These are phyloP conservation scores for Angomonas ambiguus DNA, from an alignment of 208 protist species.

Conservation along the genomic window DNA sequence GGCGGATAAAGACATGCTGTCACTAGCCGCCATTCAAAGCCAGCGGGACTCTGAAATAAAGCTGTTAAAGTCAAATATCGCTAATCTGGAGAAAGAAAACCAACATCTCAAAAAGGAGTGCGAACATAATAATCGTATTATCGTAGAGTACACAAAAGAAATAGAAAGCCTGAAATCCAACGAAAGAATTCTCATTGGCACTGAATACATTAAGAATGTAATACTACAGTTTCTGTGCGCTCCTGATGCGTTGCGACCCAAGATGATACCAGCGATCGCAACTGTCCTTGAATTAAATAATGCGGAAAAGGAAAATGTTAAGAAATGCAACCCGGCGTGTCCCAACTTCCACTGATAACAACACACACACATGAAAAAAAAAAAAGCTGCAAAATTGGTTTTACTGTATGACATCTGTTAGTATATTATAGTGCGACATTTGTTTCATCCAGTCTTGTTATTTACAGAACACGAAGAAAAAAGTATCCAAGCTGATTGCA, in stretches of 20 bases:
- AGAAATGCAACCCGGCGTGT: slow-evolving; percentile 54
- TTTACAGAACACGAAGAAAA: neutral
- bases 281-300: slow-evolving; percentile 75
- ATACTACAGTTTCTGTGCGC: slow-evolving; percentile 73
- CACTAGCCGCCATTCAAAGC: slow-evolving; percentile 28
- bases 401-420: slow-evolving; percentile 1
- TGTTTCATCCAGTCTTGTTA: neutral
- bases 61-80: slow-evolving; percentile 17
- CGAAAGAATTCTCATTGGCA: slow-evolving; percentile 54
- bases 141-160: slow-evolving; percentile 65
- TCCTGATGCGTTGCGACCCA: slow-evolving; percentile 48
- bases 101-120: slow-evolving; percentile 36
- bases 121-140: slow-evolving; percentile 56
- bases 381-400: too few relatives aligned
- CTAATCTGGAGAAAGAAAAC: slow-evolving; percentile 45
- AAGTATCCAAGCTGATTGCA: neutral
- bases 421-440: neutral
- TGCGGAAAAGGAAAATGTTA: slow-evolving; percentile 72
- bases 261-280: slow-evolving; percentile 87
- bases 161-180: slow-evolving; percentile 59
- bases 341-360: slow-evolving; percentile 50
- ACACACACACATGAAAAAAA: too few relatives aligned
- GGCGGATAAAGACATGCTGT: slow-evolving; percentile 50
- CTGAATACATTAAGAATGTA: slow-evolving; percentile 81
- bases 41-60: slow-evolving; percentile 28